These are phyloP conservation scores for Eucalyptus caleyi DNA, from an alignment of 345 rosid genomes.

Conservation along the genomic window DNA sequence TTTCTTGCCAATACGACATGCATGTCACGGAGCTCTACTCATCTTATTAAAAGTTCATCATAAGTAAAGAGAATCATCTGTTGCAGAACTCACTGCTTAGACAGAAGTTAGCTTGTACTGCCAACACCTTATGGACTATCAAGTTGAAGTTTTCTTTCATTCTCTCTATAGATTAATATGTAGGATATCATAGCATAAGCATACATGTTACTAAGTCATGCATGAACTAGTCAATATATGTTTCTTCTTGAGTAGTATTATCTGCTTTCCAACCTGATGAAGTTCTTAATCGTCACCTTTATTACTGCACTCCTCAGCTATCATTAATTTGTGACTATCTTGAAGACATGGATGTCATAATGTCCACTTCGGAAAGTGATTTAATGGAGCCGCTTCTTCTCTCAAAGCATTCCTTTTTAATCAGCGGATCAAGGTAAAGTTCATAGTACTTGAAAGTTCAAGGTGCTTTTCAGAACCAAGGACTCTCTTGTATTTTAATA, in stretches of 20 bases:
- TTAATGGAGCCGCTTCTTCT: constrained; percentile 28
- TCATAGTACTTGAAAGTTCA: background rate
- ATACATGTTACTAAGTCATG: background rate
- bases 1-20: background rate
- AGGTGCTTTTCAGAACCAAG: background rate
- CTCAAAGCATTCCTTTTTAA: constrained; percentile 24
- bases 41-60: background rate
- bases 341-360: constrained; percentile 27
- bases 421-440: constrained; percentile 27
- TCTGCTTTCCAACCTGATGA: background rate
- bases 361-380: constrained; percentile 11
- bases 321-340: constrained; percentile 38
- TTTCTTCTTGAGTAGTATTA: background rate
- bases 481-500: background rate
- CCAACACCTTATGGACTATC: background rate
- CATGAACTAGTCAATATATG: background rate
- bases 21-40: background rate
- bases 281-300: background rate
- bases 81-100: background rate
- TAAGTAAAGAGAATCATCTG: background rate
- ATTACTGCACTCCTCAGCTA: constrained; percentile 10
- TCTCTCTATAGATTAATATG: background rate
- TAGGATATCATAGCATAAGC: background rate
- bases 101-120: background rate
- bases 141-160: background rate